Base-by-base conservation (phyloP, 208 protist species). In the Naegleria lovaniensis region DNA sequence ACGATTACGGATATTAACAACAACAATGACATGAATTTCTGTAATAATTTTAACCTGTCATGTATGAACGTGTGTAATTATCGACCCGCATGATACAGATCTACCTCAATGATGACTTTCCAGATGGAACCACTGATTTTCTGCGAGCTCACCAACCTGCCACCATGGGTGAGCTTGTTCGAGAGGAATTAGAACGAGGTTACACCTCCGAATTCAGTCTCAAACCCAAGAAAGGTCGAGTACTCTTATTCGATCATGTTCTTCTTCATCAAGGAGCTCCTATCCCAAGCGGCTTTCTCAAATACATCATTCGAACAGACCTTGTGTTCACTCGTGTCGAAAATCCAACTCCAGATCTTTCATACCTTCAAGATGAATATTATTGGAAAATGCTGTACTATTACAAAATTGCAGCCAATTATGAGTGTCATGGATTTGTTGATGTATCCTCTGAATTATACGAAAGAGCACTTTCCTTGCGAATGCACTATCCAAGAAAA, bases 61-160 rank as follows among this genome's bases (percentile, higher is more conserved):
- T n/a, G n/a, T n/a, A n/a, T n/a, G n/a, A n/a, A n/a, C n/a, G n/a
- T n/a, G n/a, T n/a, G n/a, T n/a, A n/a, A n/a, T n/a, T n/a, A n/a
- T n/a, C n/a, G n/a, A n/a, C n/a, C n/a, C n/a, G n/a, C n/a, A n/a
- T n/a, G n/a, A n/a, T n/a, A 22, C 22, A 67, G 89, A 51, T 91
- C 11, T 91, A 91, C 36, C 89, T 91, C 6, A 91, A 91, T 55
- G 89, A 91, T 16, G 55, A 76, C 9, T 91, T 91, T 55, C 52
- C 83, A 33, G 58, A 85, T 33, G 89, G 89, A 6, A 91, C 89
- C 36, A 91, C 89, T 33, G 59, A 91, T 51, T 91, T 91, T 55
- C 19, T 91, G 19, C 43, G n/a, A 83, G 51, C 41, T 38, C 48
- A 33, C 33, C 19, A 36, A 38, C 7, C 41, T 39, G 29, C 13